phyloP scores from a whole-genome alignment of 2,329 filamentous ascomycete species.

The Xylaria arbuscula region DNA sequence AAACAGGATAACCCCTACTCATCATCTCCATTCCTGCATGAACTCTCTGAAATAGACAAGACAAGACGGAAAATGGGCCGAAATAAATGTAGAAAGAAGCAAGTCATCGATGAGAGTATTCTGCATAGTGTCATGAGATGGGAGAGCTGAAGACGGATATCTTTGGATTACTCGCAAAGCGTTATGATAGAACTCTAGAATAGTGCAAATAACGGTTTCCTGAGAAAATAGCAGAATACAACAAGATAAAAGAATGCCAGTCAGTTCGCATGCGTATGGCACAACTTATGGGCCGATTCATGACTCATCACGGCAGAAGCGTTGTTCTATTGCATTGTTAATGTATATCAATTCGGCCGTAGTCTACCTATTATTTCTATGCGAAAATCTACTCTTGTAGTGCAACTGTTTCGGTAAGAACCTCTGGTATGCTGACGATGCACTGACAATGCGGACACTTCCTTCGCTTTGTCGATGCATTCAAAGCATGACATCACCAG shows the following conservation, averaged over 20 bases:
- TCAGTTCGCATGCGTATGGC: neutral
- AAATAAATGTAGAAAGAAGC: neutral
- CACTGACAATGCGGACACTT: neutral
- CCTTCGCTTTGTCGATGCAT: neutral
- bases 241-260: neutral
- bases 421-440: neutral
- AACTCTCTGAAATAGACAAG: neutral
- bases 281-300: neutral
- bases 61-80: constrained; percentile 1
- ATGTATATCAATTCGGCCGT: neutral
- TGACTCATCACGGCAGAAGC: constrained; percentile 1
- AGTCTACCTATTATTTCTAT: neutral
- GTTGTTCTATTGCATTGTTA: neutral
- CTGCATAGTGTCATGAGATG: constrained; percentile 6
- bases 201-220: neutral
- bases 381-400: neutral
- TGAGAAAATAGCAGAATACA: neutral
- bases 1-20: constrained; percentile 27
- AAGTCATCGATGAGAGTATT: neutral
- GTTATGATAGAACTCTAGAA: constrained; percentile 1
- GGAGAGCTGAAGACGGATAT: neutral
- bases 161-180: neutral
- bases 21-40: constrained; percentile 8
- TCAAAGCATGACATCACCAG: neutral
- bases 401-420: neutral